Conservation (phyloP, 768 basidiomycete genomes). For the Phanerochaete carnosa region DNA sequence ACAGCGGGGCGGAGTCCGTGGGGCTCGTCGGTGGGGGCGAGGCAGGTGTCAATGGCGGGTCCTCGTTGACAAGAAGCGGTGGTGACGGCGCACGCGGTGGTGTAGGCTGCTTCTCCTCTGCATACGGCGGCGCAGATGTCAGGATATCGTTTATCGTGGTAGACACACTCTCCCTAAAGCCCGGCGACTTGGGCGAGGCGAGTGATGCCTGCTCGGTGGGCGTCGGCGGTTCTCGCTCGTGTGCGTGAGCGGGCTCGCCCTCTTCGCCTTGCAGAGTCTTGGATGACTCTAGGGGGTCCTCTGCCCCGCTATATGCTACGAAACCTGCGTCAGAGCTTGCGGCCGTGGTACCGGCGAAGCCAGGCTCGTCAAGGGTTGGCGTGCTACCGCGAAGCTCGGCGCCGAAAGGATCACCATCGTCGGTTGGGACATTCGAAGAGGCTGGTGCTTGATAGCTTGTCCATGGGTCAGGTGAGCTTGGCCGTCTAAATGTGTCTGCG, state of each 20-base stretch:
- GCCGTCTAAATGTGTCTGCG: conserved; percentile 67
- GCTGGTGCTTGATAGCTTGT: conserved; percentile 49
- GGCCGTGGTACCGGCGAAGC: conserved; percentile 9
- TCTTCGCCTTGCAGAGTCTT: conserved; percentile 26
- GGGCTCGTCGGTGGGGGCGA: conserved; percentile 34
- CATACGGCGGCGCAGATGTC: background rate
- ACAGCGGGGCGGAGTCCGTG: conserved; percentile 29
- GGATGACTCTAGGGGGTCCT: conserved; percentile 42
- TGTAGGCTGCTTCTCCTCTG: conserved; percentile 8
- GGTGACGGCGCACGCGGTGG: conserved; percentile 12
- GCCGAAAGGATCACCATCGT: conserved; percentile 15
- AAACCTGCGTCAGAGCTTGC: background rate
- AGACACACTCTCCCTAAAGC: conserved; percentile 24
- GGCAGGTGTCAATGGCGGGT: conserved; percentile 14
- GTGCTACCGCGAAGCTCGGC: conserved; percentile 16
- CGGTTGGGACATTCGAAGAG: conserved; percentile 10
- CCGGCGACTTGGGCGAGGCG: conserved; percentile 11
- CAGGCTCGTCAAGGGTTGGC: conserved; percentile 16
- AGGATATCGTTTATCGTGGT: conserved; percentile 10
- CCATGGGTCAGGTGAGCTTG: conserved; percentile 77
- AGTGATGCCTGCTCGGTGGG: conserved; percentile 7
- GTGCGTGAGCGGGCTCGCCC: conserved; percentile 20
- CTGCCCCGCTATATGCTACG: conserved; percentile 12
- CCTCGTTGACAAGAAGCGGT: background rate
- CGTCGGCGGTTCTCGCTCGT: conserved; percentile 16